Base-by-base conservation (phyloP, 495 filamentous ascomycete genomes). In the Penicillium angulare region DNA sequence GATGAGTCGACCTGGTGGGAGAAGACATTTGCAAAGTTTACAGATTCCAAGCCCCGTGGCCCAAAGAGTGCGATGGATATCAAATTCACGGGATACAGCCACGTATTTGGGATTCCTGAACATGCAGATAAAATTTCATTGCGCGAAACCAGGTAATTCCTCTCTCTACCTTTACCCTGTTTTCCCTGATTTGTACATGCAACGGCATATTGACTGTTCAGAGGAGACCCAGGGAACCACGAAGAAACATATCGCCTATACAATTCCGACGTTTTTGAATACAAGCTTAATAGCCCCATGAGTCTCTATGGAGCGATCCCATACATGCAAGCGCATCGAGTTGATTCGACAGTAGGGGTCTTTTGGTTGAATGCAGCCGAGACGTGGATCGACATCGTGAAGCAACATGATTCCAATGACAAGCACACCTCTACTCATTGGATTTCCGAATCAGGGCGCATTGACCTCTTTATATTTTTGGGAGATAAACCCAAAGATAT, bases 361-460 rank as follows among this genome's bases (percentile, higher is more conserved):
- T 96, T 98, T 69, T 98, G 93, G 93, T 79, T 98, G 40, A 97
- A 97, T 66, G 89, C 90, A 34, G 93, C 93, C 2, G 93, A 98
- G 69, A 97, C 92, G 2, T 98, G 93, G 93, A 72, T 98, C 45
- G 93, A 98, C 68, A 86, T 98, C 53, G 82, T 86, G 59, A 97
- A 97, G 69, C 65, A 76, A 13, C 89, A 86, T 59, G 77, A 79
- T 24, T 78, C 83, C 23, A 77, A 75, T 50, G 97, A 95, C 57
- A 88, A 89, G 1, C 76, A 82, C 55, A 97, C 91, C 1, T 80
- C 91, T 42, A 98, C 92, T 13, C 93, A 98, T 66, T 98, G 93
- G 93, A 85, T 97, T 53, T 97, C 95, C 0, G 93, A 98, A 68
- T 78, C 84, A 57, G 93, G 93, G 23, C 72, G 91, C 21, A 73